Conservation (phyloP, 495 filamentous ascomycete genomes). For the Aspergillus baeticus region DNA sequence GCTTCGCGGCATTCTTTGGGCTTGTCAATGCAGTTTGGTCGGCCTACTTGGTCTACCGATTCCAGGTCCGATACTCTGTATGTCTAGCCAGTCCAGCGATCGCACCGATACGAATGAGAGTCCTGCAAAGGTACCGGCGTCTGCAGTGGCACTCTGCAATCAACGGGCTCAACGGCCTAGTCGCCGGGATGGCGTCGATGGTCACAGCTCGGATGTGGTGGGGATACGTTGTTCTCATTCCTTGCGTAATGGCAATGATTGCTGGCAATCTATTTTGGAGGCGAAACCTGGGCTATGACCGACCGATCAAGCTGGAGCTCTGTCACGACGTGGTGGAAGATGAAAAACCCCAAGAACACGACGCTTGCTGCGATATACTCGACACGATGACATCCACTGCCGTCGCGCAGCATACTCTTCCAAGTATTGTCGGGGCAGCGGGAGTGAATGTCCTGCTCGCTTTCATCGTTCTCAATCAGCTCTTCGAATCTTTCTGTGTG, state of each 20-base stretch:
- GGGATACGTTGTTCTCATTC: constrained; percentile 49
- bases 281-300: constrained; percentile 43
- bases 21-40: constrained; percentile 50
- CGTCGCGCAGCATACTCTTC: not conserved
- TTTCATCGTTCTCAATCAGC: not conserved
- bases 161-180: constrained; percentile 41
- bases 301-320: constrained; percentile 17
- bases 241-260: constrained; percentile 44
- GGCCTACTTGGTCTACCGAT: constrained; percentile 33
- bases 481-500: not conserved
- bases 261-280: constrained; percentile 48
- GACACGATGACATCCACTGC: not conserved
- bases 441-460: not conserved
- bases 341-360: not conserved
- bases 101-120: constrained; percentile 6
- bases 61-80: constrained; percentile 27
- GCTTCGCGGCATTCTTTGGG: constrained; percentile 6
- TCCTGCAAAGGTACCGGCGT: constrained; percentile 33
- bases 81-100: not conserved
- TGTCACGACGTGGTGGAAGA: not conserved
- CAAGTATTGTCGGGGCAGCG: not conserved
- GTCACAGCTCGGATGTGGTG: constrained; percentile 49
- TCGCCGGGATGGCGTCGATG: constrained; percentile 50
- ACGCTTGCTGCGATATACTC: not conserved
- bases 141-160: constrained; percentile 42